Conservation (phyloP, 2,329 filamentous ascomycete species). For the Boeremia exigua region DNA sequence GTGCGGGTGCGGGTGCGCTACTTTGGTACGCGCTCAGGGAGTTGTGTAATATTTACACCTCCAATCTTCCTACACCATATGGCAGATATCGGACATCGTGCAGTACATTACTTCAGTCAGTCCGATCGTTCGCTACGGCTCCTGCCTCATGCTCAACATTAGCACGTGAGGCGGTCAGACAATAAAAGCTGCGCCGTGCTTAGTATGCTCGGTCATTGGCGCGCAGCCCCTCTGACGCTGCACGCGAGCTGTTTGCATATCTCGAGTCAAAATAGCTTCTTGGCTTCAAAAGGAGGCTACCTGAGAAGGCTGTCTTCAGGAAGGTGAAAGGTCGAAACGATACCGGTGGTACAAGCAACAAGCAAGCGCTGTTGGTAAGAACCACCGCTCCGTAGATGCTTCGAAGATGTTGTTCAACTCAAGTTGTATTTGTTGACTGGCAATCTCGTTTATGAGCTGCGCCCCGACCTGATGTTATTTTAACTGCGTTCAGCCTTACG, state of each 20-base stretch:
- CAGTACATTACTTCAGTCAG: not conserved
- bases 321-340: not conserved
- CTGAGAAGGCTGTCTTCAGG: not conserved
- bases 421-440: not conserved
- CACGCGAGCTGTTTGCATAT: not conserved
- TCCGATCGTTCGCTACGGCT: not conserved
- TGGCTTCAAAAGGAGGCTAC: not conserved
- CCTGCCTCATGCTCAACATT: not conserved
- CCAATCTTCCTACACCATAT: not conserved
- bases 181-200: too few species aligned
- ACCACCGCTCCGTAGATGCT: too few species aligned
- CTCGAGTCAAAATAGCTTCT: not conserved
- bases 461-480: constrained; percentile 3
- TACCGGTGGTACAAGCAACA: not conserved
- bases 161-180: too few species aligned
- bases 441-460: constrained; percentile 1
- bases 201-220: not conserved
- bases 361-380: not conserved
- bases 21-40: not conserved
- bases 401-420: not conserved
- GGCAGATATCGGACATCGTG: not conserved
- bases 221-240: not conserved
- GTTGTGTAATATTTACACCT: not conserved
- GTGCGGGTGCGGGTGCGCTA: constrained; percentile 4
- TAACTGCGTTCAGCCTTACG: constrained; percentile 12